Evolutionary conservation across 2,329 filamentous ascomycete species (phyloP).

Genomic region (Trichothecium roseum): DNA sequence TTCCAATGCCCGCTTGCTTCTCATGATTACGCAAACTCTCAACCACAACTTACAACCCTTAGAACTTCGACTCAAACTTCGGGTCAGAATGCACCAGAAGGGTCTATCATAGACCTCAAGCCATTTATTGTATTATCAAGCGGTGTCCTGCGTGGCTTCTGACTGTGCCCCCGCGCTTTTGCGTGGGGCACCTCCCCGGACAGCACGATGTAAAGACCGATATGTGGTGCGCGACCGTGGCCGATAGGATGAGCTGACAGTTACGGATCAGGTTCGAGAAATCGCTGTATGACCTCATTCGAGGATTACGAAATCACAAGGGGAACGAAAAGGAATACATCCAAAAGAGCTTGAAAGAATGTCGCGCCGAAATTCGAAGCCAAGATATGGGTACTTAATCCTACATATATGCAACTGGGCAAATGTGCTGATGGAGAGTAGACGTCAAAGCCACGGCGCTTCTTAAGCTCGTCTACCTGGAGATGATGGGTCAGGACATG

Average conservation of each 20-base stretch:
- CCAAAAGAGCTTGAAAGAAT: slow-evolving; percentile 87
- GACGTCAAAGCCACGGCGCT: slow-evolving; percentile 95
- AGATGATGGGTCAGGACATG: slow-evolving; percentile 99
- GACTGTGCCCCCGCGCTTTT: too few relatives aligned
- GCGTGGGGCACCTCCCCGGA: slow-evolving; percentile 3
- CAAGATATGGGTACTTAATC: slow-evolving; percentile 67
- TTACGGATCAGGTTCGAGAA: slow-evolving; percentile 80
- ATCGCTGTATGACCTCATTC: slow-evolving; percentile 96
- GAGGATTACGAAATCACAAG: slow-evolving; percentile 90
- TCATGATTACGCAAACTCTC: too few relatives aligned
- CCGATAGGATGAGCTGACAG: neutral
- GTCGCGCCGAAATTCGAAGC: slow-evolving; percentile 80
- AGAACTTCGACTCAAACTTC: too few relatives aligned
- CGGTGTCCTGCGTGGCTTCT: too few relatives aligned
- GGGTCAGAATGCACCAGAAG: too few relatives aligned
- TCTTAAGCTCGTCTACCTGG: slow-evolving; percentile 91
- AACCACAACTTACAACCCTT: too few relatives aligned
- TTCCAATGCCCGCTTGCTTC: too few relatives aligned
- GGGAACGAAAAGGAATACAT: slow-evolving; percentile 94
- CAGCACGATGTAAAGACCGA: slow-evolving; percentile 1
- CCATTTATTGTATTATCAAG: too few relatives aligned
- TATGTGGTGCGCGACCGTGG: neutral
- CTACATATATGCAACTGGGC: neutral
- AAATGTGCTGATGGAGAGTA: slow-evolving; percentile 19
- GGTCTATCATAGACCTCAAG: too few relatives aligned